Percentiles rank a stretch among this genome's conserved stretches.
Conservation (phyloP, 2,329 filamentous ascomycete genomes). For the Aspergillus jensenii region DNA sequence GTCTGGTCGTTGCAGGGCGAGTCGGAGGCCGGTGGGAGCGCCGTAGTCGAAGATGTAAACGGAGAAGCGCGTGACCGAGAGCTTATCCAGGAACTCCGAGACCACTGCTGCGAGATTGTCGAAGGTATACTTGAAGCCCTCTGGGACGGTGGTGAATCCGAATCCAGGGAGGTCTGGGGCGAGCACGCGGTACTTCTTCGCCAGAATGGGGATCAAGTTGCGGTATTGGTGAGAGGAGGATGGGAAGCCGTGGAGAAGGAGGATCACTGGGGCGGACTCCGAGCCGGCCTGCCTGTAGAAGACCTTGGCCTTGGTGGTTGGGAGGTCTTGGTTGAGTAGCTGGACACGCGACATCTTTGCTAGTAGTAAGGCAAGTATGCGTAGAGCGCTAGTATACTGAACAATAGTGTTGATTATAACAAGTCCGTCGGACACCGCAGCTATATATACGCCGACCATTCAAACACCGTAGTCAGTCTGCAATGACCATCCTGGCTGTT, state of each 20-base stretch:
- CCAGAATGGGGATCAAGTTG: constrained; percentile 47
- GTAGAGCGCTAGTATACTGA: too few relatives aligned
- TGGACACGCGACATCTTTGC: too few relatives aligned
- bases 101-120: constrained; percentile 51
- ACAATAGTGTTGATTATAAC: too few relatives aligned
- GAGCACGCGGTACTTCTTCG: constrained; percentile 45
- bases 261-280: constrained; percentile 36
- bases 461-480: too few relatives aligned
- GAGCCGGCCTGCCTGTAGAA: constrained; percentile 42
- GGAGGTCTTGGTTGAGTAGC: background rate
- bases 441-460: too few relatives aligned
- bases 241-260: constrained; percentile 50
- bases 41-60: constrained; percentile 66
- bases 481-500: too few relatives aligned
- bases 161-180: constrained; percentile 62
- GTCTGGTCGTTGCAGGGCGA: constrained; percentile 52
- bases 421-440: too few relatives aligned
- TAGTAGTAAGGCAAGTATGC: too few relatives aligned
- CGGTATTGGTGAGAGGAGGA: constrained; percentile 48
- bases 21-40: constrained; percentile 54
- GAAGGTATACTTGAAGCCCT: constrained; percentile 56
- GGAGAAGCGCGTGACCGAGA: constrained; percentile 51
- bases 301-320: constrained; percentile 20
- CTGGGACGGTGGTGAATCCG: constrained; percentile 55
- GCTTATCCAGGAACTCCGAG: constrained; percentile 49